These are phyloP conservation scores for Polyplosphaeria fusca DNA, from an alignment of 495 filamentous ascomycete genomes.

Conservation along the genomic window DNA sequence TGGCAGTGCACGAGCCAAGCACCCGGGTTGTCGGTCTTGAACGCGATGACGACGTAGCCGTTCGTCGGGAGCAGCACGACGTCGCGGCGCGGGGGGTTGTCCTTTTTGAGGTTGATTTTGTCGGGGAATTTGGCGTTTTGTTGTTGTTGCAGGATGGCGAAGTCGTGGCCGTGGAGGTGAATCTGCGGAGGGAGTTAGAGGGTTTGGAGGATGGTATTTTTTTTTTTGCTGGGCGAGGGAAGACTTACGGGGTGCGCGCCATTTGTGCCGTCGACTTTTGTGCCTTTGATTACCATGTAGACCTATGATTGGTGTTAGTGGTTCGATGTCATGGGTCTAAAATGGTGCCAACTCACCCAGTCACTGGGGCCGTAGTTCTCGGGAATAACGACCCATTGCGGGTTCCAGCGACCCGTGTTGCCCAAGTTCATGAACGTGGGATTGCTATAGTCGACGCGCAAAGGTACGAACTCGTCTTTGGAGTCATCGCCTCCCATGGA, in stretches of 20 bases:
- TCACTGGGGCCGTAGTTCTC: background rate
- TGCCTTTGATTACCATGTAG: slow-evolving; percentile 9
- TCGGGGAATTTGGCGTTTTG: background rate
- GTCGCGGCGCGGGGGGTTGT: slow-evolving; percentile 35
- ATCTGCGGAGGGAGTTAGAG: slow-evolving; percentile 5
- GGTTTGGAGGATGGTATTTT: background rate
- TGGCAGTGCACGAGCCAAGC: slow-evolving; percentile 31
- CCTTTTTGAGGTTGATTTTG: slow-evolving; percentile 22
- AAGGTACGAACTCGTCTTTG: background rate
- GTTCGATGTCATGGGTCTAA: background rate
- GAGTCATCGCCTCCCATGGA: slow-evolving; percentile 5
- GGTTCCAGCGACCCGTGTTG: background rate
- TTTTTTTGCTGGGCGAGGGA: background rate
- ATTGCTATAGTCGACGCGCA: slow-evolving; percentile 6
- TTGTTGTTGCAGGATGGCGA: slow-evolving; percentile 27
- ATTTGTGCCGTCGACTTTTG: slow-evolving; percentile 6
- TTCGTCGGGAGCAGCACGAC: slow-evolving; percentile 25
- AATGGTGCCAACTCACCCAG: background rate
- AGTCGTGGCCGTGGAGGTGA: slow-evolving; percentile 40
- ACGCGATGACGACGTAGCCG: slow-evolving; percentile 36
- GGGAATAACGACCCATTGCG: slow-evolving; percentile 2
- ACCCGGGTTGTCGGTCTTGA: slow-evolving; percentile 37
- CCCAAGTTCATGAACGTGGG: slow-evolving; percentile 4
- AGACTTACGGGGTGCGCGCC: slow-evolving; percentile 22
- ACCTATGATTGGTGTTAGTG: slow-evolving; percentile 3